These are phyloP conservation scores for Scheffersomyces stambukii DNA, from an alignment of 1,139 yeast genomes.

Conservation along the genomic window DNA sequence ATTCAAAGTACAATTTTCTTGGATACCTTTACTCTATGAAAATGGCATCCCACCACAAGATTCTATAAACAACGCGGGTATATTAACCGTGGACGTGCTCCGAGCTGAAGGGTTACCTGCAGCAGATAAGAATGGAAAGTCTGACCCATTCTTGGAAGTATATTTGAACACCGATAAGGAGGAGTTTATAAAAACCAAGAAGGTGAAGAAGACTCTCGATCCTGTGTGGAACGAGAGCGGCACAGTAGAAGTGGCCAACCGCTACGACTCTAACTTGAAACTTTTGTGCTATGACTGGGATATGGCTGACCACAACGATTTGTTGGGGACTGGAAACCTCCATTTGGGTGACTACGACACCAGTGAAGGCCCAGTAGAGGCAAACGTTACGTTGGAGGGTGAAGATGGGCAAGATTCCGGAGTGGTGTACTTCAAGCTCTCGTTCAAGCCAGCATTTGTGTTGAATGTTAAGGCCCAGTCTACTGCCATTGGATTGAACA, in stretches of 20 bases:
- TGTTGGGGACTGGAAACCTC: constrained; percentile 63
- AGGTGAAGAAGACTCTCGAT: constrained; percentile 76
- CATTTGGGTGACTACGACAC: constrained; percentile 61
- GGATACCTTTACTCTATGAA: constrained; percentile 67
- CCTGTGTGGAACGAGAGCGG: constrained; percentile 80
- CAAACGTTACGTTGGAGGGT: constrained; percentile 51
- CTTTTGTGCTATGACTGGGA: constrained; percentile 85
- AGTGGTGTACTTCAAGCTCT: constrained; percentile 50
- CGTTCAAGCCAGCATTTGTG: constrained; percentile 70
- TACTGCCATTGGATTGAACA: constrained; percentile 38
- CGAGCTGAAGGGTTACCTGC: constrained; percentile 71
- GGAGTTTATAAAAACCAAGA: constrained; percentile 66
- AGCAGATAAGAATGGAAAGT: constrained; percentile 85
- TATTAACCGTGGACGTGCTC: constrained; percentile 56
- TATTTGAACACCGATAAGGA: constrained; percentile 59
- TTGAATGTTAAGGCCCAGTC: constrained; percentile 38
- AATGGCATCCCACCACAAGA: constrained; percentile 69
- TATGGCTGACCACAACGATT: constrained; percentile 82
- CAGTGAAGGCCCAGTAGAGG: constrained; percentile 42
- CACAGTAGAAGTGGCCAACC: constrained; percentile 50
- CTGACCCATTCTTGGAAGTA: constrained; percentile 83
- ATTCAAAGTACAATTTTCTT: constrained; percentile 61
- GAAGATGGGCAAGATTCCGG: constrained; percentile 64
- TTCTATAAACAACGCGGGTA: constrained; percentile 72
- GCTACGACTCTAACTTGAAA: constrained; percentile 55